A percentile compares a stretch with the other conserved stretches of the same genome.
phyloP scores from a whole-genome alignment of 148 eudicot species.

The Hydrangea macrophylla region DNA sequence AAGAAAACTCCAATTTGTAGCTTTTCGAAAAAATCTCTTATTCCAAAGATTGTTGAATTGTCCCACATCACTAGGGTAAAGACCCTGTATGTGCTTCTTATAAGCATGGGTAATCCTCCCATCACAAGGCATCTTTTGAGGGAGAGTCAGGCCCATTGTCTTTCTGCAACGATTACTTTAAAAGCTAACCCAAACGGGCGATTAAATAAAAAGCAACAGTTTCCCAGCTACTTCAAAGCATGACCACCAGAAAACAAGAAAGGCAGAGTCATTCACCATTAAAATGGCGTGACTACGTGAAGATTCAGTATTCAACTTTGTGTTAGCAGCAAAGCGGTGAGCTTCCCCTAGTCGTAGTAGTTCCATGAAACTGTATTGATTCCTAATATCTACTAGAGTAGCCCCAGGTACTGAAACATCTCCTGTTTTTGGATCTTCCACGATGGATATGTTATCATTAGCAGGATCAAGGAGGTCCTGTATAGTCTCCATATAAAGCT shows the following conservation, averaged over 20 bases:
- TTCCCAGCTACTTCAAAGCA: conserved; percentile 10
- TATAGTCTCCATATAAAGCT: conserved; percentile 95
- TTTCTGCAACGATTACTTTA: too few species aligned
- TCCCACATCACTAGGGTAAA: too few species aligned
- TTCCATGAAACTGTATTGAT: conserved; percentile 71
- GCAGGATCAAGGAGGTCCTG: conserved; percentile 86
- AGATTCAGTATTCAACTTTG: conserved; percentile 90
- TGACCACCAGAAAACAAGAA: conserved; percentile 4
- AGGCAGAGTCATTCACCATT: conserved; percentile 47
- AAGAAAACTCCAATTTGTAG: too few species aligned
- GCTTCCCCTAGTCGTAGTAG: conserved; percentile 79
- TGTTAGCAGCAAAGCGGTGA: conserved; percentile 92
- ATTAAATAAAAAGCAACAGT: conserved; percentile 5
- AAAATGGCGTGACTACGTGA: conserved; percentile 93
- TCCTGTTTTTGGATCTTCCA: conserved; percentile 84
- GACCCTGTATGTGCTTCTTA: too few species aligned
- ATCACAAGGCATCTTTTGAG: too few species aligned
- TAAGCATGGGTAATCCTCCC: too few species aligned
- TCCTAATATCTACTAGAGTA: conserved; percentile 61
- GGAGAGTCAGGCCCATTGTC: too few species aligned
- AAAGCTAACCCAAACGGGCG: too few species aligned
- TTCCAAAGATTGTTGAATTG: too few species aligned
- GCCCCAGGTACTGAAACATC: conserved; percentile 89
- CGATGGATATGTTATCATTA: conserved; percentile 74
- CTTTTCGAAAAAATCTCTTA: too few species aligned